Conservation (phyloP, 306 rosid species). For the Vigna trinervia region DNA sequence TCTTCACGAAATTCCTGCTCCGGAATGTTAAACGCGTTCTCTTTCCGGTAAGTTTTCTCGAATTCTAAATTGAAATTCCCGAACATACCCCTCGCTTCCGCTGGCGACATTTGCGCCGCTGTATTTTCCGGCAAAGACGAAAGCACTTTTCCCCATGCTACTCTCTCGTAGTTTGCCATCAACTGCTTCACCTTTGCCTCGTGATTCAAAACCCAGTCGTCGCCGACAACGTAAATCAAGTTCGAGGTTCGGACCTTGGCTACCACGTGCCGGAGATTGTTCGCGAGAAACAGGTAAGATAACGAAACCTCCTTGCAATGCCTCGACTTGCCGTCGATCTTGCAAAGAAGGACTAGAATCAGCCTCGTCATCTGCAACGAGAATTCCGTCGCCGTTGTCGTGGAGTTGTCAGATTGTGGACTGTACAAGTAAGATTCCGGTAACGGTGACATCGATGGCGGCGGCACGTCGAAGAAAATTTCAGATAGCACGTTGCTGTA, state of each 20-base stretch:
- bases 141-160: constrained; percentile 9
- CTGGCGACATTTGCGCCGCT: background rate
- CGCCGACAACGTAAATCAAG: constrained; percentile 19
- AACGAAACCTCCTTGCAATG: background rate
- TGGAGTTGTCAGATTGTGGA: background rate
- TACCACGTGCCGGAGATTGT: constrained; percentile 21
- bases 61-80: constrained; percentile 11
- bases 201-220: constrained; percentile 11
- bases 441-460: background rate
- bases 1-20: constrained; percentile 13
- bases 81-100: background rate
- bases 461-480: background rate
- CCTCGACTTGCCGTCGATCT: constrained; percentile 10
- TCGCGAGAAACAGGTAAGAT: constrained; percentile 10
- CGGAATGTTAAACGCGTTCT: background rate
- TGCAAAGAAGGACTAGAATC: constrained; percentile 9
- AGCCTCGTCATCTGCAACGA: background rate
- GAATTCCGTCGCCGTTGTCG: background rate
- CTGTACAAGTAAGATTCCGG: constrained; percentile 21
- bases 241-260: constrained; percentile 26
- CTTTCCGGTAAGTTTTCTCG: constrained; percentile 9
- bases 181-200: constrained; percentile 3
- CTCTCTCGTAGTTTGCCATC: constrained; percentile 1
- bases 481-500: constrained; percentile 24
- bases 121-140: constrained; percentile 6